These are phyloP conservation scores for Typha latifolia DNA, from an alignment of 176 grass and related monocot species.

Conservation along the genomic window DNA sequence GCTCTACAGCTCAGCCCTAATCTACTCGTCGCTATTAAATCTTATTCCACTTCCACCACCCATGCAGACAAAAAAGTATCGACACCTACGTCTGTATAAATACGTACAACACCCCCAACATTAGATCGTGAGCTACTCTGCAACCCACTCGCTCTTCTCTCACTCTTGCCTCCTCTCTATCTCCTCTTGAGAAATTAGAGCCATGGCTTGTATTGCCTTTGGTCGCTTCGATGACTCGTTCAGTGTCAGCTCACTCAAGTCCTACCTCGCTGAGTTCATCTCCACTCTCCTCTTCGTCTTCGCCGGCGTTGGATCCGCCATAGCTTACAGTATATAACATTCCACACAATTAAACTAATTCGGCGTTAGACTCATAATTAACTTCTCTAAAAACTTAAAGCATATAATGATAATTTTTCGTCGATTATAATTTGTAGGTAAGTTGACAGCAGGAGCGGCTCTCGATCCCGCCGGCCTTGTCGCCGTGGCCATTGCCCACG, in stretches of 20 bases:
- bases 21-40: neutral
- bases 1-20: neutral
- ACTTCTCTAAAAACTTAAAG: too few relatives aligned
- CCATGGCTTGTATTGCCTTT: slow-evolving; percentile 32
- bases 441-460: slow-evolving; percentile 30
- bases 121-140: neutral
- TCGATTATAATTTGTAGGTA: slow-evolving; percentile 22
- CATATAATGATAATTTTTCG: too few relatives aligned
- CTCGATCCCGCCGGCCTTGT: slow-evolving; percentile 57
- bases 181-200: too few relatives aligned
- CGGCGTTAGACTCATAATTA: too few relatives aligned
- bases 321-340: slow-evolving; percentile 49
- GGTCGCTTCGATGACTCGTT: slow-evolving; percentile 66
- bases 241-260: slow-evolving; percentile 43
- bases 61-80: too few relatives aligned
- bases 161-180: neutral
- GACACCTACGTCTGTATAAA: neutral
- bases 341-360: too few relatives aligned
- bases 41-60: neutral
- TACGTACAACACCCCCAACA: neutral
- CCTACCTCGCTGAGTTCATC: slow-evolving; percentile 72
- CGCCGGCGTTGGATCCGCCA: slow-evolving; percentile 70
- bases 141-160: neutral
- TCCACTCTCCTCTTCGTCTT: slow-evolving; percentile 72
- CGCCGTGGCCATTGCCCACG: slow-evolving; percentile 58